These are phyloP conservation scores for Verticillium isaacii DNA, from an alignment of 2,329 filamentous ascomycete species.

Conservation along the genomic window DNA sequence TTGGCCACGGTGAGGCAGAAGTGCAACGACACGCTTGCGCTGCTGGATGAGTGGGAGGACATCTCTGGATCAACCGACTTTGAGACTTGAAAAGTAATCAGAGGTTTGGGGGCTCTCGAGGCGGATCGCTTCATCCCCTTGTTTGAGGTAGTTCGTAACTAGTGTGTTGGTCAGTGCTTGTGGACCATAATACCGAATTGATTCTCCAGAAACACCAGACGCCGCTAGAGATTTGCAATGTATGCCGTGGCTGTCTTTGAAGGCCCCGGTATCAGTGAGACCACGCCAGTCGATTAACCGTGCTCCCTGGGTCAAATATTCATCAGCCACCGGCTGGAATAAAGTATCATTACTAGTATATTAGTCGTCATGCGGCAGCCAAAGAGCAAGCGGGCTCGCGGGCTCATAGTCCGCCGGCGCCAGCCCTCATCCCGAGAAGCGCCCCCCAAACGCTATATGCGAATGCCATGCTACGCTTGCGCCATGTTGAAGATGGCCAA, in stretches of 20 bases:
- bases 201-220: no score
- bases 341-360: background rate
- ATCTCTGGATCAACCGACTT: constrained; percentile 31
- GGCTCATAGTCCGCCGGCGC: background rate
- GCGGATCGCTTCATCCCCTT: no score
- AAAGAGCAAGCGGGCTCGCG: background rate
- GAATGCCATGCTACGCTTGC: background rate
- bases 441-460: background rate
- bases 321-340: background rate
- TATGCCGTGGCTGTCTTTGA: no score
- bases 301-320: background rate
- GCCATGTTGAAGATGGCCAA: background rate
- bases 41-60: constrained; percentile 46
- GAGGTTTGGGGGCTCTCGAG: no score
- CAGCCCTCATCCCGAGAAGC: background rate
- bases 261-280: no score
- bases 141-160: no score
- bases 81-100: background rate
- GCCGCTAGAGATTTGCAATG: no score
- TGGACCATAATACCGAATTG: no score
- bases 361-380: background rate
- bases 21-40: constrained; percentile 32
- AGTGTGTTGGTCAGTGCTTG: no score
- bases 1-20: constrained; percentile 35
- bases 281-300: no score